These are phyloP conservation scores for Quercus wislizeni DNA, from an alignment of 306 rosid species.

Conservation along the genomic window DNA sequence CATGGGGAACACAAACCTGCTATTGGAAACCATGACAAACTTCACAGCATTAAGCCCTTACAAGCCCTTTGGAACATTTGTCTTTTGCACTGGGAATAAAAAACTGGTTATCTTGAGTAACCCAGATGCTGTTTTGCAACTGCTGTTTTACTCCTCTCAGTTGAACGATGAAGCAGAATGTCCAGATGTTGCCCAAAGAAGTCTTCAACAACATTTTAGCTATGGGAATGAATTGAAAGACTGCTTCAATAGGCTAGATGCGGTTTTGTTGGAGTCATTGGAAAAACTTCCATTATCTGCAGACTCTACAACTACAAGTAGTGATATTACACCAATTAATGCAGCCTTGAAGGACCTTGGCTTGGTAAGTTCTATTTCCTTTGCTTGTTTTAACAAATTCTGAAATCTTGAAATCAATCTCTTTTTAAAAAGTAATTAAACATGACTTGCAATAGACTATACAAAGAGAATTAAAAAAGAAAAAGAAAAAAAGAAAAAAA, in stretches of 20 bases:
- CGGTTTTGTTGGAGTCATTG: constrained; percentile 29
- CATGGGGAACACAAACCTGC: constrained; percentile 67
- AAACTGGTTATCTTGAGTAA: constrained; percentile 43
- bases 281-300: constrained; percentile 40
- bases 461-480: too few species aligned
- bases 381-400: neutral
- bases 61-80: constrained; percentile 73
- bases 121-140: constrained; percentile 72
- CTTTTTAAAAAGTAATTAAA: neutral
- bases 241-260: constrained; percentile 34
- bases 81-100: constrained; percentile 49
- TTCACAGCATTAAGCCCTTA: constrained; percentile 68
- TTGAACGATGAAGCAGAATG: constrained; percentile 18
- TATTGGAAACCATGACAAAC: constrained; percentile 46
- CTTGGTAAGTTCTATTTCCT: constrained; percentile 40
- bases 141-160: constrained; percentile 53
- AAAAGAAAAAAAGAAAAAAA: neutral
- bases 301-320: constrained; percentile 23
- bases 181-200: constrained; percentile 22
- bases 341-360: constrained; percentile 60
- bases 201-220: constrained; percentile 45
- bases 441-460: too few species aligned
- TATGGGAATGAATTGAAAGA: constrained; percentile 37
- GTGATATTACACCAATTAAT: constrained; percentile 16
- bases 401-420: neutral